Conservation (phyloP, 2,329 filamentous ascomycete species). For the Saccharata proteae region DNA sequence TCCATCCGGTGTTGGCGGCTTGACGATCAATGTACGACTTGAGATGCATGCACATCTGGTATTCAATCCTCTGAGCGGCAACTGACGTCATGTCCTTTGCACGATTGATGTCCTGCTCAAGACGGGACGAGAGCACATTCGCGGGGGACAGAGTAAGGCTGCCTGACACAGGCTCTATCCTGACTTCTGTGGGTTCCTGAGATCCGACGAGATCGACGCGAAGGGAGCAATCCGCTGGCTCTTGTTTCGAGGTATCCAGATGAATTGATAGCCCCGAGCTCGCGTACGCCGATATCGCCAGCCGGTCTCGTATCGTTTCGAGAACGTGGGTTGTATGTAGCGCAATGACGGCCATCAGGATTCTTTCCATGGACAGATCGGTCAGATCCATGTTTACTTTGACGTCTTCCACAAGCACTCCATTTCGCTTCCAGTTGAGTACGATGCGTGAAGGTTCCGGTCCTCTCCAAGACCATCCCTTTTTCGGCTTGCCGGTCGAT, state of each 20-base stretch:
- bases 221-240: constrained; percentile 57
- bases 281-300: constrained; percentile 46
- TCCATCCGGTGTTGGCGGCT: constrained; percentile 55
- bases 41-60: constrained; percentile 48
- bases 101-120: constrained; percentile 55
- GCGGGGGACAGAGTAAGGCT: constrained; percentile 55
- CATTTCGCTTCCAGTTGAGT: constrained; percentile 75
- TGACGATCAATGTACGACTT: constrained; percentile 50
- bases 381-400: constrained; percentile 55
- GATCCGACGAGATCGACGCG: too few relatives aligned
- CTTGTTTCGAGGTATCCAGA: constrained; percentile 44
- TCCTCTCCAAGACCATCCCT: constrained; percentile 24
- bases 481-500: constrained; percentile 44
- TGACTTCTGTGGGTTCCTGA: constrained; percentile 43
- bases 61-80: constrained; percentile 45
- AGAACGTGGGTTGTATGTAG: constrained; percentile 64
- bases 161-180: constrained; percentile 71
- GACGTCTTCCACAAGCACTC: constrained; percentile 58
- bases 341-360: constrained; percentile 64
- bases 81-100: constrained; percentile 45
- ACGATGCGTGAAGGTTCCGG: constrained; percentile 32
- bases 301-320: constrained; percentile 48
- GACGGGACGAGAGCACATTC: constrained; percentile 27
- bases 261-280: constrained; percentile 46
- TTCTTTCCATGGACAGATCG: constrained; percentile 58